Base-by-base conservation (phyloP, 306 rosid species). In the Potentilla sterilis region DNA sequence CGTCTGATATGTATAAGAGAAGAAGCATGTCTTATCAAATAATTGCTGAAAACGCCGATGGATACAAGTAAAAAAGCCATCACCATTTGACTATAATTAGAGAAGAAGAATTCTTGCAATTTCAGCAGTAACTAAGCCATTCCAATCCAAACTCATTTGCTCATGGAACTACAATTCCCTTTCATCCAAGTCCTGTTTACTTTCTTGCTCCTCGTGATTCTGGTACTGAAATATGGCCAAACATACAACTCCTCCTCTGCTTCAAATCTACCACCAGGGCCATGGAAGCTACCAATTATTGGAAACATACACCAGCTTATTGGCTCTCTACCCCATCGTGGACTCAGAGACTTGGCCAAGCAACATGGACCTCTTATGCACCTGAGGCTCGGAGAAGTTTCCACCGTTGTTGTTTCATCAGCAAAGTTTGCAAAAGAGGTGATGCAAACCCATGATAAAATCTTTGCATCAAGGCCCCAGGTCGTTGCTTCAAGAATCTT, bases 311-410 rank as follows among this genome's bases (percentile, higher is more conserved):
- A 80, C 70, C 75, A 64, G 69, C 46, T 74, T 10, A 10, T 46
- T n/a, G 66, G 83, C 51, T 21, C 74, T 4, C 49, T 62, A 3
- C 82, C 89, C 69, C 80, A 79, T 57, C 69, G 63, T 35, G 41
- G 69, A 42, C 59, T 81, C 32, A 66, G 86, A 76, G 82, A 81
- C 19, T 42, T 84, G 16, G 63, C 86, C 47, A 57, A 59, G 22
- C 67, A 37, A 67, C 77, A 84, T 68, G 90, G 83, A 21, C 87
- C 86, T 7, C 32, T 86, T 24, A 86, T 81, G 83, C 75, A 86
- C 40, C 72, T 81, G 9, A 72, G 57, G 72, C 87, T 87, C 9
- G 91, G 87, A 6, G 88, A 87, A 64, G 79, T 80, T 0, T 74
- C 67, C 4, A 24, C 64, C 64, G 4, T 80, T 1, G 73, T 82